These are phyloP conservation scores for Pichia nakasei DNA, from an alignment of 805 yeast species.

Conservation along the genomic window DNA sequence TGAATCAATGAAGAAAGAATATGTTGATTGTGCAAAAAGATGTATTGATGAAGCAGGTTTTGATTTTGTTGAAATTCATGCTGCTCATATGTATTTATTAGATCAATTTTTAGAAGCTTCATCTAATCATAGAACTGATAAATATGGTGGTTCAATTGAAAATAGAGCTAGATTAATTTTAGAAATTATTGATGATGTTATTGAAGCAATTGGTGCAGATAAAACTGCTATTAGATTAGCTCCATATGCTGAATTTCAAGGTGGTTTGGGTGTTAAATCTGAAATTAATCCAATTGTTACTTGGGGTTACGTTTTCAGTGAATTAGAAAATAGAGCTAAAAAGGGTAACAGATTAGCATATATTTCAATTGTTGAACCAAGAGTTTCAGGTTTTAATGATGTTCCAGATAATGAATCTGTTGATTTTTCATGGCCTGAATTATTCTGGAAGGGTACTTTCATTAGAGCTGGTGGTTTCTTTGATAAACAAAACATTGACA, in stretches of 20 bases:
- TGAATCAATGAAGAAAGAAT: conserved; percentile 32
- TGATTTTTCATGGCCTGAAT: conserved; percentile 12
- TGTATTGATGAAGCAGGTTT: conserved; percentile 16
- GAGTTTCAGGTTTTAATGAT: conserved; percentile 49
- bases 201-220: conserved; percentile 43
- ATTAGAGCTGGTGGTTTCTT: conserved; percentile 19
- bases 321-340: conserved; percentile 28
- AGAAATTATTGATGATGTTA: conserved; percentile 43
- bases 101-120: conserved; percentile 32
- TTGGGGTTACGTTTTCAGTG: conserved; percentile 30
- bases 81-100: conserved; percentile 34
- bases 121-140: conserved; percentile 31
- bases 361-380: conserved; percentile 44
- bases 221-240: conserved; percentile 41
- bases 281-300: conserved; percentile 28
- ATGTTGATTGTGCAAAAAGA: conserved; percentile 35
- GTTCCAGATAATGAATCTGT: conserved; percentile 4
- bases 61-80: conserved; percentile 34
- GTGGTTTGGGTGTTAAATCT: conserved; percentile 28
- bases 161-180: conserved; percentile 33
- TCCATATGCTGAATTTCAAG: conserved; percentile 36
- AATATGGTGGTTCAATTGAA: conserved; percentile 36
- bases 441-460: conserved; percentile 17
- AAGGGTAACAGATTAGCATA: conserved; percentile 16
- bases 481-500: conserved; percentile 18